Evolutionary conservation across 257 asterid genomes (phyloP).

Genomic region (Ehretia macrophylla): DNA sequence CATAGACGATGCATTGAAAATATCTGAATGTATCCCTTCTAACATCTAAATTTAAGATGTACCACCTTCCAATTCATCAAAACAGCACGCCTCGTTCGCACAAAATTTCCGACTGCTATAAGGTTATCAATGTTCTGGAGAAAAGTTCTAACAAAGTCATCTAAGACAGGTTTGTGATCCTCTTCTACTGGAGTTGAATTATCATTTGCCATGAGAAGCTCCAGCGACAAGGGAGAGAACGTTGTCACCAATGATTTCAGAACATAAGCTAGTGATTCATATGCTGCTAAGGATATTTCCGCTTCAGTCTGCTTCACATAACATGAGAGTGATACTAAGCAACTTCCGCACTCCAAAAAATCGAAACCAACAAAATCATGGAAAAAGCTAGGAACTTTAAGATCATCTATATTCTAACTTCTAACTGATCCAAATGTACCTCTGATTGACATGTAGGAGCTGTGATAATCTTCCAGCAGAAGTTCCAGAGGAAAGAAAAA

Average conservation of each 20-base stretch:
- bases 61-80: constrained; percentile 78
- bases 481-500: constrained; percentile 63
- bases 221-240: constrained; percentile 49
- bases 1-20: no score
- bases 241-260: constrained; percentile 45
- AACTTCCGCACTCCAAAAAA: no score
- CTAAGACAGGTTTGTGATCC: constrained; percentile 42
- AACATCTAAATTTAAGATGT: no score
- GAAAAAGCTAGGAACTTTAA: no score
- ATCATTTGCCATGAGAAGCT: constrained; percentile 32
- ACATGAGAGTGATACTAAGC: neutral
- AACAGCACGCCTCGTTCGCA: constrained; percentile 74
- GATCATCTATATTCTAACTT: no score
- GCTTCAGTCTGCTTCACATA: constrained; percentile 55
- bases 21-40: no score
- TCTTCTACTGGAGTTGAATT: constrained; percentile 30
- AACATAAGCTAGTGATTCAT: constrained; percentile 68
- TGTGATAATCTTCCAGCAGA: constrained; percentile 65
- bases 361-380: no score
- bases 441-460: constrained; percentile 59
- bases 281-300: constrained; percentile 70
- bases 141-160: constrained; percentile 50
- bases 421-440: constrained; percentile 34
- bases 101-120: constrained; percentile 56
- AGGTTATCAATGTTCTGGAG: constrained; percentile 51